Evolutionary conservation across 768 basidiomycete genomes (phyloP).

Genomic region (Trametes cingulata): DNA sequence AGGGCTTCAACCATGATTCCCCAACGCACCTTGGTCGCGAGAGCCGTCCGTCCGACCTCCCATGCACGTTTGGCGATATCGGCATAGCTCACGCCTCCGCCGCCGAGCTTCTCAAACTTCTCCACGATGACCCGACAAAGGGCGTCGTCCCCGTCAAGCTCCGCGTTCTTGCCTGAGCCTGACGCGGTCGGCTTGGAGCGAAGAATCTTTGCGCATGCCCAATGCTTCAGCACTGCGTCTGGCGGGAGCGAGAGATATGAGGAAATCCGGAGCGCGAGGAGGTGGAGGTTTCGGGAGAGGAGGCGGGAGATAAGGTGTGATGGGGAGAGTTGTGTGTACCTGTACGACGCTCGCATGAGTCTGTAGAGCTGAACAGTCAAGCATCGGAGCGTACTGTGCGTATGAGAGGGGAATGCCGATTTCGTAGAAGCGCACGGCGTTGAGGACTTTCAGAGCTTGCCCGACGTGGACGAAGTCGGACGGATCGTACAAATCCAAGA

Average conservation of each 20-base stretch:
- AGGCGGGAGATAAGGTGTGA: slow-evolving; percentile 79
- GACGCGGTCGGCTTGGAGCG: slow-evolving; percentile 62
- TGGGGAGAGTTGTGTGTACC: slow-evolving; percentile 82
- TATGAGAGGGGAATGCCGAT: slow-evolving; percentile 93
- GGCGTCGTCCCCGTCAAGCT: slow-evolving; percentile 70
- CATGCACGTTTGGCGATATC: slow-evolving; percentile 94
- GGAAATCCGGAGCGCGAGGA: slow-evolving; percentile 90
- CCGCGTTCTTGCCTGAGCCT: slow-evolving; percentile 52
- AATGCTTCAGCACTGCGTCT: slow-evolving; percentile 88
- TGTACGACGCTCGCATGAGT: slow-evolving; percentile 33
- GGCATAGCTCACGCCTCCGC: slow-evolving; percentile 83
- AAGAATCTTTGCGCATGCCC: slow-evolving; percentile 92
- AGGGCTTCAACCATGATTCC: neutral
- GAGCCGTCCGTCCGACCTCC: slow-evolving; percentile 76
- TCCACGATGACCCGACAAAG: slow-evolving; percentile 83
- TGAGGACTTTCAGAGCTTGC: slow-evolving; percentile 88
- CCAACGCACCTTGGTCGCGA: slow-evolving; percentile 76
- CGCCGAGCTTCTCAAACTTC: slow-evolving; percentile 84
- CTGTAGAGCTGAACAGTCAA: neutral
- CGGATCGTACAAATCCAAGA: slow-evolving; percentile 90
- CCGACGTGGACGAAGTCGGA: slow-evolving; percentile 92
- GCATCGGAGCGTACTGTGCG: slow-evolving; percentile 65
- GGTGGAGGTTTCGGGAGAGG: slow-evolving; percentile 84
- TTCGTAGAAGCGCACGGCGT: slow-evolving; percentile 88
- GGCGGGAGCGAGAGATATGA: slow-evolving; percentile 80